A percentile compares a stretch with the other conserved stretches of the same genome.
Evolutionary conservation across 176 grass and related monocot species (phyloP).

Genomic region (Oryza nivara): DNA sequence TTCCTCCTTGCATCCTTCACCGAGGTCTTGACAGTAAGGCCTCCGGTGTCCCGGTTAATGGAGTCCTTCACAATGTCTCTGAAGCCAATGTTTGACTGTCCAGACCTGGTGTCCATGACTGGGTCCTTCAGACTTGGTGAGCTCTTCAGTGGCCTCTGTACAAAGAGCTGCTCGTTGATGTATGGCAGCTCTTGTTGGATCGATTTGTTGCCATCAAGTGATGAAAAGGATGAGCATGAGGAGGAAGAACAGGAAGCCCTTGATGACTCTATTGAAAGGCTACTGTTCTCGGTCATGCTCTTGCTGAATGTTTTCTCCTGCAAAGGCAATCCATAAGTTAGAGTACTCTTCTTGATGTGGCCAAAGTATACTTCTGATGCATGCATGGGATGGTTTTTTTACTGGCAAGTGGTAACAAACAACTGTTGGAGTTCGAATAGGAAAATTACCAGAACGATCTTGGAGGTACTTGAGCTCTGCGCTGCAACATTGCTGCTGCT

Average conservation of each 20-base stretch:
- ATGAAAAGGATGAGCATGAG: slow-evolving; percentile 88
- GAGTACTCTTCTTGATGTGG: slow-evolving; percentile 11
- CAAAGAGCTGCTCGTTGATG: slow-evolving; percentile 55
- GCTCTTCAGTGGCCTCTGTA: slow-evolving; percentile 55
- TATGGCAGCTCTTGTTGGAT: slow-evolving; percentile 60
- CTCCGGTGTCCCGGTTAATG: slow-evolving; percentile 58
- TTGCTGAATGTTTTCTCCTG: slow-evolving; percentile 96
- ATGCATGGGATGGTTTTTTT: slow-evolving; percentile 19
- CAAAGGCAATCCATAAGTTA: slow-evolving; percentile 33
- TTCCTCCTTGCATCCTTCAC: slow-evolving; percentile 54
- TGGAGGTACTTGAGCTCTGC: slow-evolving; percentile 52
- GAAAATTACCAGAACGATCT: slow-evolving; percentile 72
- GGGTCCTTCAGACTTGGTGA: slow-evolving; percentile 47
- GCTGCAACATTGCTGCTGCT: slow-evolving; percentile 46
- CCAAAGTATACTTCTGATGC: background rate
- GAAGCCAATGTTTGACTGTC: slow-evolving; percentile 46
- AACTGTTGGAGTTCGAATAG: background rate
- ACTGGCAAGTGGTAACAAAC: background rate
- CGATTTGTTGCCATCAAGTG: slow-evolving; percentile 66
- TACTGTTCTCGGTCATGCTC: slow-evolving; percentile 77
- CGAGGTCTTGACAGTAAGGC: slow-evolving; percentile 63
- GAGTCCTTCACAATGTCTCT: slow-evolving; percentile 77
- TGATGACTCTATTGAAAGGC: slow-evolving; percentile 86
- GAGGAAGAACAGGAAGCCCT: slow-evolving; percentile 88
- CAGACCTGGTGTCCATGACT: slow-evolving; percentile 39